phyloP scores from a whole-genome alignment of 225 moss, liverwort and hornwort genomes.

The Bryum argenteum region DNA sequence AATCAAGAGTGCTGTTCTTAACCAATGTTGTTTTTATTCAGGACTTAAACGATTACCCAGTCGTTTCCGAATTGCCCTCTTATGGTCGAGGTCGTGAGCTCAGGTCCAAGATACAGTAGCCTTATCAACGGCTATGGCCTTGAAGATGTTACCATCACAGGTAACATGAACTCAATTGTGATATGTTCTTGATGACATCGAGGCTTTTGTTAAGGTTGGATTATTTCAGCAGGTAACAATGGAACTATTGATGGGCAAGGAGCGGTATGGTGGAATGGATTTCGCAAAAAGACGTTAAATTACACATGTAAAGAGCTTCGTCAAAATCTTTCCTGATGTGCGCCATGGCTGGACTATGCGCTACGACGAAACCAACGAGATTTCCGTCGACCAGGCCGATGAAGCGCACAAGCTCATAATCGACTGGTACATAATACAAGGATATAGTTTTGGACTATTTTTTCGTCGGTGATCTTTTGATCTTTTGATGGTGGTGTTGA shows the following conservation, averaged over 20 bases:
- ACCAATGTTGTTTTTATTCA: constrained; percentile 24
- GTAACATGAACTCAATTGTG: constrained; percentile 14
- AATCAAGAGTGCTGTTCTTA: neutral
- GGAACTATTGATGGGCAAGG: constrained; percentile 93
- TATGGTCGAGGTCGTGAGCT: constrained; percentile 92
- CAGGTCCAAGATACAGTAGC: constrained; percentile 72
- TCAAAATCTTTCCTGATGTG: constrained; percentile 58
- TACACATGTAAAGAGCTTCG: constrained; percentile 52
- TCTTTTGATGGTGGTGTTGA: no score
- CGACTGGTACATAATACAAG: no score
- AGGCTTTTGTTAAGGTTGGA: constrained; percentile 4
- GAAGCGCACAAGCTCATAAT: constrained; percentile 61
- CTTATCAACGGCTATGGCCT: constrained; percentile 75
- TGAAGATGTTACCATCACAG: constrained; percentile 79
- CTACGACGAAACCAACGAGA: constrained; percentile 47
- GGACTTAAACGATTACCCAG: constrained; percentile 66
- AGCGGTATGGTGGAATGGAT: constrained; percentile 72
- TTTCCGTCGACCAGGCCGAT: constrained; percentile 44
- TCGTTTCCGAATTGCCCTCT: constrained; percentile 75
- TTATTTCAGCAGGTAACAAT: constrained; percentile 58
- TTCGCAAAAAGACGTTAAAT: constrained; percentile 46
- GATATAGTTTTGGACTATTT: no score
- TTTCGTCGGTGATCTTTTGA: no score
- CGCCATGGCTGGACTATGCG: constrained; percentile 65
- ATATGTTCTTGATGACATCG: neutral